Evolutionary conservation across 2,329 filamentous ascomycete species (phyloP).

Genomic region (Clarireedia monteithiana): DNA sequence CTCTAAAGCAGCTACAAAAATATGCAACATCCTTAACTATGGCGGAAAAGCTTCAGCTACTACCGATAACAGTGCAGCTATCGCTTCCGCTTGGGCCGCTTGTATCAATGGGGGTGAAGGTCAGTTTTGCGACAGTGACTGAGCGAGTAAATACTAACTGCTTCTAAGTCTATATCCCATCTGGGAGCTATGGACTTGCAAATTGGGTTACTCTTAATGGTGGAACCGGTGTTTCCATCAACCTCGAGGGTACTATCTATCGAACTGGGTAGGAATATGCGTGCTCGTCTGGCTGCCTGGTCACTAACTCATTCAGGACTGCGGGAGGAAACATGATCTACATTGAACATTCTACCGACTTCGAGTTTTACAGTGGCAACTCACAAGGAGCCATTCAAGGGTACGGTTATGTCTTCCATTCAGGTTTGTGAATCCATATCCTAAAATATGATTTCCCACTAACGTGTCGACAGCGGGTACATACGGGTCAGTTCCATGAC

Average conservation of each 20-base stretch:
- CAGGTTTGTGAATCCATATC: constrained; percentile 3
- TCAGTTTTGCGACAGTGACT: background rate
- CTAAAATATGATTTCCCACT: background rate
- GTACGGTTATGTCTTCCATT: constrained; percentile 41
- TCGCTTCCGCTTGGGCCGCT: constrained; percentile 35
- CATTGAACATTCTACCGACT: constrained; percentile 41
- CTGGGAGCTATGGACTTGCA: constrained; percentile 39
- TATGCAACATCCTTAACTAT: constrained; percentile 40
- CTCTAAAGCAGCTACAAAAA: constrained; percentile 19
- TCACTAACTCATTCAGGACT: constrained; percentile 8
- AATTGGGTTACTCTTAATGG: constrained; percentile 42
- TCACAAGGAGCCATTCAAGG: constrained; percentile 45
- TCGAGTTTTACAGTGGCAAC: constrained; percentile 45
- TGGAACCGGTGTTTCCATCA: constrained; percentile 41
- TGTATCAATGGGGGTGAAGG: constrained; percentile 36
- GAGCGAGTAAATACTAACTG: background rate
- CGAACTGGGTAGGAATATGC: constrained; percentile 34
- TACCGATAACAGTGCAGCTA: constrained; percentile 37
- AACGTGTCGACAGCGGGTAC: constrained; percentile 1
- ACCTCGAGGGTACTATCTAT: constrained; percentile 45
- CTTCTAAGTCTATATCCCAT: constrained; percentile 17
- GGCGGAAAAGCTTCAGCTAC: constrained; percentile 38
- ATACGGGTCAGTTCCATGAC: background rate
- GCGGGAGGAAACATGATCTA: constrained; percentile 45
- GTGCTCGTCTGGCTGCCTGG: background rate